Evolutionary conservation across 495 filamentous ascomycete genomes (phyloP).

Genomic region (Trichoderma reesei): DNA sequence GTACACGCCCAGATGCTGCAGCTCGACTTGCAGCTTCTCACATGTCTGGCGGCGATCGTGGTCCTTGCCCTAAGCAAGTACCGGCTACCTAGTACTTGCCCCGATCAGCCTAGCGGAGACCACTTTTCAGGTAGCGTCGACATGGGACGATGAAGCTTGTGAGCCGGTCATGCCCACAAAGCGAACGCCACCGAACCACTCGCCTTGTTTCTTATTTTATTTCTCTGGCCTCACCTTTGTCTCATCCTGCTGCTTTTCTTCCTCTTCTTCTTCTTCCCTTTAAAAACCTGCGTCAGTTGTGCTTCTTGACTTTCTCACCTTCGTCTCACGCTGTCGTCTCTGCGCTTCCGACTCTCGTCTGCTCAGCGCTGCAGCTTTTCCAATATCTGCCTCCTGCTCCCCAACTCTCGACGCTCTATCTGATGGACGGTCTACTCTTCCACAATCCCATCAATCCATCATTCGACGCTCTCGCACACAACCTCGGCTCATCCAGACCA

Average conservation of each 20-base stretch:
- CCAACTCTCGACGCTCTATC: background rate
- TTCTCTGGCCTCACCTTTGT: background rate
- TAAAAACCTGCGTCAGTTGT: background rate
- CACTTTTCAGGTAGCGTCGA: background rate
- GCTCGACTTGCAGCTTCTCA: background rate
- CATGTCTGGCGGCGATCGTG: background rate
- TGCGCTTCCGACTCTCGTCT: background rate
- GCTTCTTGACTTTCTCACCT: background rate
- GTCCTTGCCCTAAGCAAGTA: slow-evolving; percentile 4
- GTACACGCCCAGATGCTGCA: background rate
- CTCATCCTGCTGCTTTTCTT: background rate
- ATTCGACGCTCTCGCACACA: slow-evolving; percentile 1
- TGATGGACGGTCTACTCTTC: slow-evolving; percentile 4
- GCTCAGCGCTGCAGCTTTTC: background rate
- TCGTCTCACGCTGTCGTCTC: background rate
- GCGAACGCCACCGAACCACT: slow-evolving; percentile 3
- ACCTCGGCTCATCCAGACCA: background rate
- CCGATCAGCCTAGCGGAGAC: background rate
- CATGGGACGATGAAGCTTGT: background rate
- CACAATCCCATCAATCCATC: background rate
- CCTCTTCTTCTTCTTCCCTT: background rate
- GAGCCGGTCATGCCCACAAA: slow-evolving; percentile 3
- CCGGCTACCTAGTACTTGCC: background rate
- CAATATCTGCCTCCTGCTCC: too few relatives aligned
- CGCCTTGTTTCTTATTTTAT: background rate